Percentiles rank a stretch among this genome's conserved stretches.
phyloP scores from a whole-genome alignment of 2,329 filamentous ascomycete genomes.

The Acrocalymma vagum region DNA sequence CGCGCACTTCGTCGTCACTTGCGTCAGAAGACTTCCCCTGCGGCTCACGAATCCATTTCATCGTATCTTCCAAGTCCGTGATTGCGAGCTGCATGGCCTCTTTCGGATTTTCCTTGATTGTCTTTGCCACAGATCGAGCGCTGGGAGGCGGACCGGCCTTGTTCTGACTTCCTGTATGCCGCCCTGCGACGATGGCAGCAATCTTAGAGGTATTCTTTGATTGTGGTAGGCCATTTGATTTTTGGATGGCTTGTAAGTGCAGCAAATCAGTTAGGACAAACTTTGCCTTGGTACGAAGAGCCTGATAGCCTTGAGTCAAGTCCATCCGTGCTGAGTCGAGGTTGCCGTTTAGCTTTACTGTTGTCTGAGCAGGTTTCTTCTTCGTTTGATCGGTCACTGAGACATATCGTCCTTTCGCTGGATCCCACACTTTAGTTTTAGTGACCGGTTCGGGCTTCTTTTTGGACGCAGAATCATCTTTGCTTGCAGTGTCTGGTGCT shows the following conservation, averaged over 20 bases:
- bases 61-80: slow-evolving; percentile 33
- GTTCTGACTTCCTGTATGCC: background rate
- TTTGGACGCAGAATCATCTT: background rate
- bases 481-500: too few species aligned
- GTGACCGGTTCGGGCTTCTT: background rate
- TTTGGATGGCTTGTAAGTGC: slow-evolving; percentile 35
- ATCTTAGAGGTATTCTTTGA: slow-evolving; percentile 28
- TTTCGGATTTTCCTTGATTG: slow-evolving; percentile 26
- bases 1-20: slow-evolving; percentile 30
- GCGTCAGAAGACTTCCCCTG: slow-evolving; percentile 18
- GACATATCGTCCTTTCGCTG: slow-evolving; percentile 17
- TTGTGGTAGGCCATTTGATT: slow-evolving; percentile 26
- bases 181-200: slow-evolving; percentile 26
- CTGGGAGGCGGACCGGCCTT: slow-evolving; percentile 19
- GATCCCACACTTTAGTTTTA: slow-evolving; percentile 18
- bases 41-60: slow-evolving; percentile 29
- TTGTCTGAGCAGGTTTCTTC: slow-evolving; percentile 7
- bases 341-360: slow-evolving; percentile 20
- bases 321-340: slow-evolving; percentile 32
- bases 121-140: slow-evolving; percentile 31
- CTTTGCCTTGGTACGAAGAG: slow-evolving; percentile 32
- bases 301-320: slow-evolving; percentile 30
- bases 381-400: slow-evolving; percentile 4
- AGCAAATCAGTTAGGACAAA: slow-evolving; percentile 31
- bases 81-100: slow-evolving; percentile 30